Evolutionary conservation across 495 filamentous ascomycete genomes (phyloP), one percentile per base, ranked within the genome.

Genomic region (Neurospora sp.): DNA sequence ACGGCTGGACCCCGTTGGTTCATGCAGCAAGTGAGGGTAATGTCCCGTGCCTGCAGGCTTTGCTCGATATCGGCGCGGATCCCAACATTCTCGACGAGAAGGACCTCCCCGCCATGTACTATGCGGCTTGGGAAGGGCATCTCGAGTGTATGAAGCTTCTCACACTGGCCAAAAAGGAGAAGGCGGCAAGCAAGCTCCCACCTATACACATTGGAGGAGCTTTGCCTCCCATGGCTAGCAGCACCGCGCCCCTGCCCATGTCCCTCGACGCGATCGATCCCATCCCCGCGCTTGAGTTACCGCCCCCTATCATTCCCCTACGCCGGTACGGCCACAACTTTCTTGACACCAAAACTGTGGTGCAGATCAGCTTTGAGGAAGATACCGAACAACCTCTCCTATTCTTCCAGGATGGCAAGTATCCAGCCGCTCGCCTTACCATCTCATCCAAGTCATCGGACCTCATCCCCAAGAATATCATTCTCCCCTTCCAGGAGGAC

Each of bases 91-190:
- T 91, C 37, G 96, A 99, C 78, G 96, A 99, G 81, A 98, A 98
- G 81, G 91, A 90, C 24, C 85, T 97, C 8, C 93, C 94, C 5
- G 94, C 96, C 9, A 93, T 98, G 92, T 98, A 99, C 81, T 98
- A 99, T 83, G 96, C 96, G 24, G 94, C 95, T 0, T 99, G 96
- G 96, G 96, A 99, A 85, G 96, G 96, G 1, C 92, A 98, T 79
- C 82, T 97, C 70, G 92, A 95, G 78, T 98, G 95, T 81, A 98
- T 99, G 92, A 88, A 91, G 71, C 87, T 97, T 17, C 89, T 99
- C 24, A 90, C 91, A 77, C 90, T 84, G 69, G 83, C 84, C 71
- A 82, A 86, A 78, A 81, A 76, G 69, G 74, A 77, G 5, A 81
- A 76, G 37, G 70, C 76, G 7, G 71, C 79, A 19, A 82, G 76